Base-by-base conservation (phyloP, 768 basidiomycete genomes). In the Lactifluus volemus region DNA sequence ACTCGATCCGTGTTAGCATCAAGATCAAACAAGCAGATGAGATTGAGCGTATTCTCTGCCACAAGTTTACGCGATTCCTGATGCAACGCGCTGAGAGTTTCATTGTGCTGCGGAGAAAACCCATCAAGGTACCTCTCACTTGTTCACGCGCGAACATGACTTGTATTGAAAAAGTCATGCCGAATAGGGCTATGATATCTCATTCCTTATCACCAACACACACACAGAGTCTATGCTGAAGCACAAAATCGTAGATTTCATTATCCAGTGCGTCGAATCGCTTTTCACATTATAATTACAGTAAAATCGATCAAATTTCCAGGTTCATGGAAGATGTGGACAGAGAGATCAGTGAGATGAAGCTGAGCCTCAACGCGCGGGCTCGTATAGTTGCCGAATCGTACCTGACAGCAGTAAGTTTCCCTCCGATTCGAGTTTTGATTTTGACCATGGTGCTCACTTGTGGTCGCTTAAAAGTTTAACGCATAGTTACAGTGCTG, bases 321-420 rank as follows among this genome's bases (percentile, higher is more conserved):
- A 94, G 91, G 71, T 94, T 98, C 72, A 98, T 98, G 95, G 94
- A 98, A 70, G 97, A 98, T 68, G 97, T 99, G 1, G 97, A 99
- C 75, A 94, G 91, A 74, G 97, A 99, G 75, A 98, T 99, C 70
- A 97, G 93, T 62, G 97, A 98, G 74, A 98, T 98, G 92, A 98
- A 98, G 72, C 84, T 99, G 14, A 92, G 88, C 68, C 79, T 98
- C 64, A 99, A 98, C 70, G 93, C 94, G 19, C 83, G 97, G 58
- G 94, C 96, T 1, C 90, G 97, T 72, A 98, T 89, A 58, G 96
- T 98, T 30, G 97, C 97, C 42, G 97, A 98, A 74, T 93, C 92
- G 12, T 98, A 98, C 74, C 78, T 98, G 68, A 84, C 84, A 60
- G 88, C 90, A n/a, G 93, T 93, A 72, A 72, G 92, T 10, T 39